These are phyloP conservation scores for Scheffersomyces illinoinensis DNA, from an alignment of 1,139 yeast species.

Conservation along the genomic window DNA sequence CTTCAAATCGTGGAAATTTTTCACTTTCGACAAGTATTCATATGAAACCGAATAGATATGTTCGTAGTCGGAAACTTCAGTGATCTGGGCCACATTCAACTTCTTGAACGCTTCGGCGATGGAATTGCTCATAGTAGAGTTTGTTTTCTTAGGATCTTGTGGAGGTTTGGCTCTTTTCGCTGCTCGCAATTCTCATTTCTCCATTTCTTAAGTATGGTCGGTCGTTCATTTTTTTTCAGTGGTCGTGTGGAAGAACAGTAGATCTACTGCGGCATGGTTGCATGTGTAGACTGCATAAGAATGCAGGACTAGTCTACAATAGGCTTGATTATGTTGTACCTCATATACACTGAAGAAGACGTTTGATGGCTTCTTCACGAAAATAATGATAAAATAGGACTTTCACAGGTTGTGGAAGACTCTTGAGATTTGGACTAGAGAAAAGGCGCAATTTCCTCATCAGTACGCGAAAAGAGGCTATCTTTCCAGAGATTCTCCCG, in stretches of 20 bases:
- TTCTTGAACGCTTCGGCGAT: conserved; percentile 46
- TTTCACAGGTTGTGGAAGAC: no score
- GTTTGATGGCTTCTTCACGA: background rate
- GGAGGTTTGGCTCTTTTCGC: background rate
- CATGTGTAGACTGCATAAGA: no score
- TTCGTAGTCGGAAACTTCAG: conserved; percentile 34
- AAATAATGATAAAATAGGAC: no score
- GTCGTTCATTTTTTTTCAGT: background rate
- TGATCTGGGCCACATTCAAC: conserved; percentile 29
- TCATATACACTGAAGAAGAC: background rate
- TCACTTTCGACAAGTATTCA: conserved; percentile 43
- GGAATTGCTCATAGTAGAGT: conserved; percentile 35
- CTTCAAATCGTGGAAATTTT: conserved; percentile 44
- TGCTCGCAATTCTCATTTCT: background rate
- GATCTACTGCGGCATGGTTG: background rate
- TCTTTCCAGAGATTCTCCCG: no score
- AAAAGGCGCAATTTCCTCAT: no score
- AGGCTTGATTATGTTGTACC: no score
- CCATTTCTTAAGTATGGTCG: background rate
- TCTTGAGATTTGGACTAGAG: no score
- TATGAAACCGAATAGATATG: conserved; percentile 43
- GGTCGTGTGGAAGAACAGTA: background rate
- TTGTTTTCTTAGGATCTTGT: background rate
- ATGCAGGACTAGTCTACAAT: background rate
- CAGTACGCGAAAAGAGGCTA: no score